Evolutionary conservation across 1,139 yeast species (phyloP), one percentile per base, ranked within the genome.

Genomic region (Dujonia santamariae): DNA sequence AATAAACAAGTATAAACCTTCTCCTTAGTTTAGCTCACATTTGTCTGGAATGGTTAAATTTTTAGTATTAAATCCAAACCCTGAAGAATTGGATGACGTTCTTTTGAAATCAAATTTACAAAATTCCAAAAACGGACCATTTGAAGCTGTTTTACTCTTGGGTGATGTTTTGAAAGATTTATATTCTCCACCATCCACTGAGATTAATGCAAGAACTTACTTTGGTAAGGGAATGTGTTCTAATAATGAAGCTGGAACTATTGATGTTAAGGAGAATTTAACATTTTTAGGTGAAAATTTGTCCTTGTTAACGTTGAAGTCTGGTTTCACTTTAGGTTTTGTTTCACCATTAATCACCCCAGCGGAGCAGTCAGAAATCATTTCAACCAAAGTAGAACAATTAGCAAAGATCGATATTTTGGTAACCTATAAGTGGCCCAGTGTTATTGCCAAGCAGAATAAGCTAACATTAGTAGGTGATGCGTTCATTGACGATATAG

Each of bases 371-470:
- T n/a, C 17, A 9, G 17, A 29, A 21, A 25, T 11, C 4, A 9
- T 21, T 12, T 11, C 11, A 9, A 13, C 16, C 13, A 17, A 18
- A 12, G 32, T 19, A n/a, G 21, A 27, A 17, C 8, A 17, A 12
- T 27, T 1, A 40, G 50, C 8, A 32, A 9, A 38, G 8, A 54
- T 80, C 3, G 92, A 84, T 50, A 60, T 84, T 3, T 48, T 85
- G 9, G 43, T 85, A 0, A 67, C 85, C 0, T 67, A 69, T 37
- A 67, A 72, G 38, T 83, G 90, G 88, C 83, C 92, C 0, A 46
- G 59, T 3, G 55, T 65, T 0, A 62, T 78, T 15, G 72, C 78
- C 0, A 48, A 55, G 7, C 37, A 42, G 20, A 63, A 67, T 34
- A 59, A 59, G 30, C 48, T 69, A 14, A 48, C 66, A 0, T 43